These are phyloP conservation scores for Rhododendron ferrugineum DNA, from an alignment of 148 eudicot species.

Conservation along the genomic window DNA sequence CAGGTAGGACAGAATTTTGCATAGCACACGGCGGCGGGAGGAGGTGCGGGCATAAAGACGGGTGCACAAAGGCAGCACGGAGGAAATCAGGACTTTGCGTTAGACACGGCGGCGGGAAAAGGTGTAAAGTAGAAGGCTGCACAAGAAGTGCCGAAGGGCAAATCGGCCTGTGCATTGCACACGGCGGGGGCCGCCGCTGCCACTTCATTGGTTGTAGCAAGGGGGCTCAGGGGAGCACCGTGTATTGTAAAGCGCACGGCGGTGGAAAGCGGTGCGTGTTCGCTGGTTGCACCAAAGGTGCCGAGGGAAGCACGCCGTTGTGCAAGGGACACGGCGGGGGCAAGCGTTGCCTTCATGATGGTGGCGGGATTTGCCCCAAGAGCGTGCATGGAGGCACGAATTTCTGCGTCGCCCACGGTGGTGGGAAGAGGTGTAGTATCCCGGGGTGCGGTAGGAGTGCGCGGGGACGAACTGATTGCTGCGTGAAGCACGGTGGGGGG, in stretches of 20 bases:
- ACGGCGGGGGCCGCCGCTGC: constrained; percentile 93
- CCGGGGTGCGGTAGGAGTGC: constrained; percentile 88
- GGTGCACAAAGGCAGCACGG: constrained; percentile 89
- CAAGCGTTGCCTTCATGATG: constrained; percentile 72
- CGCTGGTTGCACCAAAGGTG: constrained; percentile 85
- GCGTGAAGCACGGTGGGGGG: constrained; percentile 93
- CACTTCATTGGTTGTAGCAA: constrained; percentile 51
- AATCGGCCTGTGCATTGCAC: constrained; percentile 85
- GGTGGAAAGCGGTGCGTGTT: constrained; percentile 90
- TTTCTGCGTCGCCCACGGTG: constrained; percentile 93
- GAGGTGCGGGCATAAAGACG: constrained; percentile 54
- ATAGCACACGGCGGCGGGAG: constrained; percentile 95
- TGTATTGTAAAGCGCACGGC: constrained; percentile 87
- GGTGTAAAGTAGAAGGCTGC: constrained; percentile 81
- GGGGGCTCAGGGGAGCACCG: constrained; percentile 91
- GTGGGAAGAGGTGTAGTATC: constrained; percentile 80
- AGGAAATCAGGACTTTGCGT: constrained; percentile 92
- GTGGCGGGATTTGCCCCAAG: constrained; percentile 93
- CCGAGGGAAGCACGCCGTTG: constrained; percentile 92
- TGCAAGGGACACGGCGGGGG: constrained; percentile 99
- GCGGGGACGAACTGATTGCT: constrained; percentile 83
- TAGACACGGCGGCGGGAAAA: constrained; percentile 87
- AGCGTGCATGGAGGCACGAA: constrained; percentile 92
- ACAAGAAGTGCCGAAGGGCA: constrained; percentile 87
- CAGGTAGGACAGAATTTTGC: constrained; percentile 74